Evolutionary conservation across 2,329 filamentous ascomycete species (phyloP), one percentile per base, ranked within the genome.

Genomic region (Claviceps sp.): DNA sequence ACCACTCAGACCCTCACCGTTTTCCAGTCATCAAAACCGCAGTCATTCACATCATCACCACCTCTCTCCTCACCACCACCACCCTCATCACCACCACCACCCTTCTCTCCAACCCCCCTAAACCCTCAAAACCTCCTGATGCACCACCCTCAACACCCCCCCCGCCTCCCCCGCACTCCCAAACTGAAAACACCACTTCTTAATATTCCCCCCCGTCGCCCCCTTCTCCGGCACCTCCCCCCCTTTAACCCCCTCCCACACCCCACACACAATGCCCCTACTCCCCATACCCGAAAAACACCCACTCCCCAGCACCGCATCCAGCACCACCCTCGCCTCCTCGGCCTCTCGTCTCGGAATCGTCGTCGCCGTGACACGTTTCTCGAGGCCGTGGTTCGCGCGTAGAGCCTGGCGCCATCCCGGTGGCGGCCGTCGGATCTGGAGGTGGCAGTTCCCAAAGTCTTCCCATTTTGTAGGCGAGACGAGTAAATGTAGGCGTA

Each of bases 391-490:
- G 59, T 83, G 77, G 55, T 81, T 73, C 56, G 77, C 78, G 42
- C 74, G 71, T 51, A 80, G 72, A 54, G 76, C 79, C 67, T 78
- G 79, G 43, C 72, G 72, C 65, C 76, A 78, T 6, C 78, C 79
- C 38, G 69, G 78, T 50, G 75, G 84, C n/a, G 88, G 86, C 18
- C 82, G 79, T 64, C 89, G 82, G 61, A 98, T 88, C 16, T 86
- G 88, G 54, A 98, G 72, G 40, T 82, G 76, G 55, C 89, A 94
- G 59, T 87, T 83, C 57, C 93, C 91, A 71, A 90, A 82, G 64
- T 97, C 90, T 55, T 88, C 83, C 93, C 93, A 98, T 64, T 91
- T 91, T 48, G 81, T 81, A 13, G 80, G 74, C 1, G 79, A 74
- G 54, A 89, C 84, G 48, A 91, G 82, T 48, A 87, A 75, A 65